Base-by-base conservation (phyloP, 768 basidiomycete species). In the Tricholoma matsutake region DNA sequence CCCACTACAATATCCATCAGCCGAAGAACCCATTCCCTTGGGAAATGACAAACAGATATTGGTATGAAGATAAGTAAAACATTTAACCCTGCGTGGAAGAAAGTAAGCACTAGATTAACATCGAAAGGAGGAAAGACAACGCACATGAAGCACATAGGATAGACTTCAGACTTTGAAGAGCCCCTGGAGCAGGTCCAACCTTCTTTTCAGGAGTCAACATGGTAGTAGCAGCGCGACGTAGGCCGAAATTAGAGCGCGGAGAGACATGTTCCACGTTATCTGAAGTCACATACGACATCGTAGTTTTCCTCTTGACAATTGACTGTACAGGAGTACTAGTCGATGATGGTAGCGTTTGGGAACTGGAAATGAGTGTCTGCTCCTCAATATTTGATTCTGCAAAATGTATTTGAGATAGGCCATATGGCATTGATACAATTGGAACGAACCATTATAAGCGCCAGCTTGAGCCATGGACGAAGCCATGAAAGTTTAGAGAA, bases 1-100 rank as follows among this genome's bases (percentile, higher is more conserved):
- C 87, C 91, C 90, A 92, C 90, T 92, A 63, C 29, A 61, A 14
- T 61, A 29, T 49, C n/a, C 37, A 60, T 52, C 14, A 56, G 14
- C 20, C 54, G 61, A 8, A 57, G 45, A 22, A 45, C 43, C 16
- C 61, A 35, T 53, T 34, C 7, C 25, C 51, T 51, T 35, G 8
- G 16, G 9, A 22, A 4, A 28, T 20, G 4, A 69, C 81, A 53
- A 71, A 84, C 90, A 1, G 90, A 87, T 63, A 91, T 66, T 1
- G 90, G 90, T 28, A 92, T 91, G 67, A 81, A 91, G 8, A 88
- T 64, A 0, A 91, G 78, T 10, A 92, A 73, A n/a, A 90, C 10
- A 65, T 92, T 92, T 7, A 92, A 70, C 79, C 84, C 90, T 91
- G 58, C 25, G 16, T 32, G 18, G 16, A 18, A 41, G 29, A 14